phyloP scores from a whole-genome alignment of 2,329 filamentous ascomycete species.

The Exserohilum turcica region DNA sequence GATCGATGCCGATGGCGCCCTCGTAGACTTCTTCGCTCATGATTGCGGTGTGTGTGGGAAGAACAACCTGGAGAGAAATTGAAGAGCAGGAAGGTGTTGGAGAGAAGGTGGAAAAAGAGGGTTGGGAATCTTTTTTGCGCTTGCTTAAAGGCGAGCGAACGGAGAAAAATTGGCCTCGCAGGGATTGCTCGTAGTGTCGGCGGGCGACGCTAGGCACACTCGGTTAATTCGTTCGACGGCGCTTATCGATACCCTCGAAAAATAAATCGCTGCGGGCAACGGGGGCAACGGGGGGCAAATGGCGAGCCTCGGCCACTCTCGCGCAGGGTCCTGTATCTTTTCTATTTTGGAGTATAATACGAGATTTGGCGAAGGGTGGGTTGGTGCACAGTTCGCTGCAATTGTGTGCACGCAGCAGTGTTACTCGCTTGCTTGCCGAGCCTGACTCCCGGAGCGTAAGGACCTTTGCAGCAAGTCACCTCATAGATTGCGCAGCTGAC shows the following conservation, averaged over 20 bases:
- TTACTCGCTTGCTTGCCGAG: neutral
- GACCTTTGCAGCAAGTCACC: neutral
- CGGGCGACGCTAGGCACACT: conserved; percentile 12
- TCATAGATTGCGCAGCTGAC: conserved; percentile 1
- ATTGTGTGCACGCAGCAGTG: neutral
- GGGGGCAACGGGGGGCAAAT: neutral
- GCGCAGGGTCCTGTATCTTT: neutral
- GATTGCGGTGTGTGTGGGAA: conserved; percentile 52
- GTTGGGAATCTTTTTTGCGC: conserved; percentile 16
- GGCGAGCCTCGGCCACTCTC: neutral
- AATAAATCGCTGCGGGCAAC: conserved; percentile 1
- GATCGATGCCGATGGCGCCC: conserved; percentile 99
- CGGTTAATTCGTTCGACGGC: conserved; percentile 13
- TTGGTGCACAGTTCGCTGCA: neutral
- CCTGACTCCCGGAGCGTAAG: neutral
- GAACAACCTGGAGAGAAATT: conserved; percentile 35
- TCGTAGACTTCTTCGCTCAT: conserved; percentile 99
- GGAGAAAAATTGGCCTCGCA: conserved; percentile 20
- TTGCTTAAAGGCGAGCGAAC: conserved; percentile 21
- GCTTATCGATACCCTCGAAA: conserved; percentile 14
- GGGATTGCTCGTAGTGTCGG: conserved; percentile 17
- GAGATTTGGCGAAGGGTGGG: neutral
- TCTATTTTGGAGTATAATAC: neutral
- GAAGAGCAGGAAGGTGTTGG: conserved; percentile 37
- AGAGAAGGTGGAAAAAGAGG: conserved; percentile 38